Evolutionary conservation across 2,329 filamentous ascomycete genomes (phyloP), one percentile per base, ranked within the genome.

Genomic region (Incumbomyces lentus): DNA sequence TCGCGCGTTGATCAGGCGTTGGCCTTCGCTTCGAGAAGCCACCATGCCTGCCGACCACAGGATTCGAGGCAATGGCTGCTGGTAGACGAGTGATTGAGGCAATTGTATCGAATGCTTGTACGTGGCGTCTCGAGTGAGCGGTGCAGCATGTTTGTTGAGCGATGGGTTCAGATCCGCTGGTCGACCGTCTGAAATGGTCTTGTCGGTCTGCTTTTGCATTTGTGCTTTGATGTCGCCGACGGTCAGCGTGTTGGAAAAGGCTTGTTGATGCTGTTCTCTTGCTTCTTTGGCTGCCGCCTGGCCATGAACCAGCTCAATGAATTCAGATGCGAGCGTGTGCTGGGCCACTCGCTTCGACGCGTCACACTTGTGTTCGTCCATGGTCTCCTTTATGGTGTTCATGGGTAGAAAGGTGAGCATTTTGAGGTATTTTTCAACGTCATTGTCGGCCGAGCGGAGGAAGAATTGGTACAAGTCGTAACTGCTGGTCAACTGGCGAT

Each of bases 401-500:
- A 85, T 57, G 1, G 90, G 84, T 32, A 95, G 65, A 61, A 98
- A 95, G 0, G 92, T 98, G 62, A 98, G 88, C 17, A 95, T 76
- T 60, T 86, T 90, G 34, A 98, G 72, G 52, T 94, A 83, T 29
- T 73, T 75, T 64, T 88, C 84, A 3, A 96, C 79, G 45, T 93
- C 84, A 8, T 76, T 76, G 60, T 98, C 92, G 1, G 88, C 72
- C 0, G 84, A 82, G 42, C 86, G 79, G 53, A 95, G 73, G 58
- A 96, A 92, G 70, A 90, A 95, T 62, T 79, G 78, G 62, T 96
- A 96, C 1, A 96, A 72, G 48, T 96, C 87, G 59, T 90, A 95
- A 0, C 81, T 70, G 26, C 76, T 81, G 1, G 90, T 94, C 75
- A 87, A 77, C 57, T 82, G 80, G 44, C 74, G 73, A 62, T 95